Percentiles rank a stretch among this genome's conserved stretches.
These are phyloP conservation scores for Yueomyces sinensis DNA, from an alignment of 805 yeast species.

Conservation along the genomic window DNA sequence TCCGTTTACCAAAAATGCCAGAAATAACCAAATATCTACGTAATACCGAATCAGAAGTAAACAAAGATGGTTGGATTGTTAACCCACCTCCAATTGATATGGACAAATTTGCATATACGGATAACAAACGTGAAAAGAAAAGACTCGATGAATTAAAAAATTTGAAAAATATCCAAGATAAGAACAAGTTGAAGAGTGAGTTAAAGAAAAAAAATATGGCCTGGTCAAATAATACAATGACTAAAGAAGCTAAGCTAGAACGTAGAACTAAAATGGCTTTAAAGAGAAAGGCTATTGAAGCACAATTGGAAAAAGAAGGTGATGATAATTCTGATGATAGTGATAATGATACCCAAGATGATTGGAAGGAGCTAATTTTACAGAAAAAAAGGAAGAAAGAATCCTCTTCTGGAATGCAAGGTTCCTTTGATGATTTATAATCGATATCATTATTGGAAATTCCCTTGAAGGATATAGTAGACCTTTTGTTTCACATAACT, in stretches of 20 bases:
- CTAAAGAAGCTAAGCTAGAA: conserved; percentile 45
- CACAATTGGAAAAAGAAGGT: conserved; percentile 28
- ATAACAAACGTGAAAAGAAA: conserved; percentile 44
- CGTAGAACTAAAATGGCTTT: conserved; percentile 48
- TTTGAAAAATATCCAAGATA: conserved; percentile 24
- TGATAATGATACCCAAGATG: conserved; percentile 38
- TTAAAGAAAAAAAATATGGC: conserved; percentile 44
- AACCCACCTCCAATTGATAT: conserved; percentile 41
- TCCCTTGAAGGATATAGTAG: too few relatives aligned
- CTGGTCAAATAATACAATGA: conserved; percentile 64
- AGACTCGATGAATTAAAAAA: conserved; percentile 48
- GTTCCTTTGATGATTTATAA: conserved; percentile 48
- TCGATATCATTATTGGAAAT: too few relatives aligned
- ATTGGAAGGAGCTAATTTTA: conserved; percentile 80
- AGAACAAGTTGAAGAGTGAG: conserved; percentile 30
- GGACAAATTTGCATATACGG: conserved; percentile 53
- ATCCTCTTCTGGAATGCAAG: conserved; percentile 29
- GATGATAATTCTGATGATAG: conserved; percentile 28
- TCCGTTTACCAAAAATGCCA: conserved; percentile 90
- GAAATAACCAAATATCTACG: conserved; percentile 47
- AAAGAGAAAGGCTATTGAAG: conserved; percentile 53
- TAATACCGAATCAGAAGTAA: conserved; percentile 29
- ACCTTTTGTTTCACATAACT: too few relatives aligned
- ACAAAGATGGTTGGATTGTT: conserved; percentile 58
- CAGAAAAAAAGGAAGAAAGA: conserved; percentile 48